Conservation (phyloP, 352 stramenopile species). For the Pythium brassicae region DNA sequence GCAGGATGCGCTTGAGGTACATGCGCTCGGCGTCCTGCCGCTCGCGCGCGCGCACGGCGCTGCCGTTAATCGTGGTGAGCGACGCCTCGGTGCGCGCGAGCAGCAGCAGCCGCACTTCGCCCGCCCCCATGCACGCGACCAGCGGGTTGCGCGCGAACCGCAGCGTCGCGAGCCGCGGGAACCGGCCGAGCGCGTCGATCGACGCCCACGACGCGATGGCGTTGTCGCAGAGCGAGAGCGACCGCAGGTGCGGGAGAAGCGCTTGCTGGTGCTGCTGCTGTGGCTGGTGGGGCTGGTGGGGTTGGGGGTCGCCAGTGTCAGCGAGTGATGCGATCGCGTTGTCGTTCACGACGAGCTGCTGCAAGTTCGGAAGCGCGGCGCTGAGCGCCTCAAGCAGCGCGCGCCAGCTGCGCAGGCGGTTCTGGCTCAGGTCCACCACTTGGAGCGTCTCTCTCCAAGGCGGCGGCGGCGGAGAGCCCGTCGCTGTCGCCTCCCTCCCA, state of each 20-base stretch:
- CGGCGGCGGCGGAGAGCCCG: not conserved
- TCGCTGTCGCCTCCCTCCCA: no score
- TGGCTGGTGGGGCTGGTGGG: conserved; percentile 1
- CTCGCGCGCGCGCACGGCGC: conserved; percentile 53
- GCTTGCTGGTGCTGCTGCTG: no score
- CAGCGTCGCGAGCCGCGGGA: conserved; percentile 46
- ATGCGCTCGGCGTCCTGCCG: conserved; percentile 72
- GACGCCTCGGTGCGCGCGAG: conserved; percentile 44
- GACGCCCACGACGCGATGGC: conserved; percentile 66
- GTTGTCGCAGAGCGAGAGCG: conserved; percentile 64
- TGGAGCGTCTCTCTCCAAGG: conserved; percentile 36
- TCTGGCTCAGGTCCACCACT: conserved; percentile 64
- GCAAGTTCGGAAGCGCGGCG: conserved; percentile 30
- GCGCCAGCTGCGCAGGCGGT: conserved; percentile 47
- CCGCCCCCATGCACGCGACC: conserved; percentile 51
- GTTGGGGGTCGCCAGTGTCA: not conserved
- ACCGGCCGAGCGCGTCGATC: conserved; percentile 69
- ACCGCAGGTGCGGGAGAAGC: conserved; percentile 51
- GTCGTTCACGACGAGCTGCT: conserved; percentile 57
- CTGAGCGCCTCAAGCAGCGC: conserved; percentile 35
- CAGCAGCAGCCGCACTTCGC: conserved; percentile 65
- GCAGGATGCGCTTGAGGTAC: conserved; percentile 77
- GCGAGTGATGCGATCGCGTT: conserved; percentile 54
- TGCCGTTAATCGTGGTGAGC: conserved; percentile 63
- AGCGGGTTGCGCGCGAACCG: conserved; percentile 72